Conservation (phyloP, 805 yeast species). For the Kodamaea kakaduensis region DNA sequence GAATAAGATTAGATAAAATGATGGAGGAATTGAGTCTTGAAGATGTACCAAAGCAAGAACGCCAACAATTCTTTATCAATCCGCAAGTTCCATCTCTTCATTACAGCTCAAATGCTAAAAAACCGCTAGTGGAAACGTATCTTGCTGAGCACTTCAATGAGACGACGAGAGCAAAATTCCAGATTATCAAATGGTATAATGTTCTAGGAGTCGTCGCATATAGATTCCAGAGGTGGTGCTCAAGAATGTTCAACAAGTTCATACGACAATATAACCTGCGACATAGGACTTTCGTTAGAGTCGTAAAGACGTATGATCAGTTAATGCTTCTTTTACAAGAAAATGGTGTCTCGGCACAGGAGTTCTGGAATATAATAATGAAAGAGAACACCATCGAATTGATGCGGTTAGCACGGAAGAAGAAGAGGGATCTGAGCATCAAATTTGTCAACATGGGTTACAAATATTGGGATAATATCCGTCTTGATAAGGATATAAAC, state of each 20-base stretch:
- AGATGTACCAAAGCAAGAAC: constrained; percentile 8
- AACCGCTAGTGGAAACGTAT: constrained; percentile 20
- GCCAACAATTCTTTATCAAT: constrained; percentile 12
- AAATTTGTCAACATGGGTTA: constrained; percentile 24
- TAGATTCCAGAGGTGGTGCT: constrained; percentile 34
- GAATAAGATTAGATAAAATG: constrained; percentile 28
- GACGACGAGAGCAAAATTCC: constrained; percentile 15
- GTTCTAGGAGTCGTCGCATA: constrained; percentile 22
- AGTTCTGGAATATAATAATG: constrained; percentile 22
- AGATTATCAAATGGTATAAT: constrained; percentile 25
- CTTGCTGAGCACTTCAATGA: constrained; percentile 21
- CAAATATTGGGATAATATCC: constrained; percentile 10
- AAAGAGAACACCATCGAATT: constrained; percentile 24
- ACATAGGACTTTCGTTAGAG: constrained; percentile 14
- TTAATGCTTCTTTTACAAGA: constrained; percentile 22
- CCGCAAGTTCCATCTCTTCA: constrained; percentile 11
- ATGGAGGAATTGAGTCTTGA: constrained; percentile 22
- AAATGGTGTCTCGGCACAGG: constrained; percentile 17
- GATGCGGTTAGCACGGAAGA: constrained; percentile 11
- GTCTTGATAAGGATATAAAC: constrained; percentile 9
- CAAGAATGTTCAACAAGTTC: constrained; percentile 34
- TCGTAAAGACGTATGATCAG: constrained; percentile 21
- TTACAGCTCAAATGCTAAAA: constrained; percentile 1
- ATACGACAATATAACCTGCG: constrained; percentile 24
- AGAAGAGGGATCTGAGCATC: constrained; percentile 8